Evolutionary conservation across 768 basidiomycete species (phyloP), one percentile per base, ranked within the genome.

Genomic region (Agrocybe praecox): DNA sequence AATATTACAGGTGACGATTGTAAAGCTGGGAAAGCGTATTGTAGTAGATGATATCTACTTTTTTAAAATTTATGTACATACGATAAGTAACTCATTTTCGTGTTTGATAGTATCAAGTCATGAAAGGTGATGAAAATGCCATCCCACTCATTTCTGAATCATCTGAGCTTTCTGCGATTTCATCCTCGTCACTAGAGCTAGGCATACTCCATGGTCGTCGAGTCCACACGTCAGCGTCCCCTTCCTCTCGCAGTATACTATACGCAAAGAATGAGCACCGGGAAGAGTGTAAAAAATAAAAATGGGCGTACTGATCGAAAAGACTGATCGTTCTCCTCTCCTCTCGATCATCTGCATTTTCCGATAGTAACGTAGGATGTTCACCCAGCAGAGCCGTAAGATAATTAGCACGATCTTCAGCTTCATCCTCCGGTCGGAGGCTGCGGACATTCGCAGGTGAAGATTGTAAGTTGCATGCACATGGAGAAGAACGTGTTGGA

Each of bases 291-390:
- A 23, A 40, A n/a, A 45, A 32, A 21, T 23, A 1, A 36, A 15
- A 17, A 53, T 11, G 44, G n/a, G 32, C 72, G 82, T 65, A 91
- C 90, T 85, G 80, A 66, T 92, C 90, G 67, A 92, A 92, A 62
- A 89, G 71, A n/a, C 76, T 76, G 53, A 91, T 81, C 0, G 85
- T 81, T 48, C 72, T 72, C 12, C 67, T 68, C 60, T 89, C 86
- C 21, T 77, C 73, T 11, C 68, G 69, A 14, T 72, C 71, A 9
- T 58, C 63, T 19, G 57, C 54, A 29, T 57, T 55, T 7, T 61
- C 56, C 43, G 50, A 46, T 26, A 71, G 68, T 26, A 69, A 40
- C 46, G 24, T 17, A 55, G 74, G 58, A 42, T 65, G 64, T 23
- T 57, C 33, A 22, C 68, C 66, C 6, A 65, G 52, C 36, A 76